Base-by-base conservation (phyloP, 129 eudicot species). In the Tagetes erecta region DNA sequence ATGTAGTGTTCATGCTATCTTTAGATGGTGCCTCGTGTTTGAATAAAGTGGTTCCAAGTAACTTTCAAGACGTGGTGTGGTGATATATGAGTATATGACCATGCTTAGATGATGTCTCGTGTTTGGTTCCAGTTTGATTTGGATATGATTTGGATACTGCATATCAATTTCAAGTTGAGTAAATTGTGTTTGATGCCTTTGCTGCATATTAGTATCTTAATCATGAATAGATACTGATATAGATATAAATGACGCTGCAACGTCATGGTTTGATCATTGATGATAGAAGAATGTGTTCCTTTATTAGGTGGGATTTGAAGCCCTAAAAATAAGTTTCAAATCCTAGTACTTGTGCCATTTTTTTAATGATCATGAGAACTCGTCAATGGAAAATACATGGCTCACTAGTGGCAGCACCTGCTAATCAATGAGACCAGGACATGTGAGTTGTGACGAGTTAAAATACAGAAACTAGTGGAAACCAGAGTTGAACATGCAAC, bases 131-230 rank as follows among this genome's bases (percentile, higher is more conserved):
- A 20, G 27, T 20, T 20, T 20, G 27, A 20, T 20, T 20, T 20
- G n/a, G n/a, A n/a, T n/a, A n/a, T n/a, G n/a, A n/a, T n/a, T n/a
- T n/a, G 27, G 27, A 20, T 20, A 20, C 27, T 20, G 27, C 27
- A 40, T 40, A 40, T 40, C 44, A 40, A 40, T 49, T 34, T 67
- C 36, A 42, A 46, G 8, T 34, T 3, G 45, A 59, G 45, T 73
- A 60, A 73, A 11, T 45, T 45, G 59, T 42, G 5, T 70, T 70
- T 70, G 46, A 36, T 70, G 39, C 44, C 9, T 3, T 45, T 70
- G 64, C 45, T 70, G 46, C 10, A 51, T 51, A 36, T 36, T 52
- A 53, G 39, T 30, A 52, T 35, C 57, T 55, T 38, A 41, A 55
- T 51, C 12, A 27, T 27, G 75, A 53, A 53, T 53, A 38, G 37